Conservation (phyloP, 73 alveolate species). For the Tetrahymena thermophila region DNA sequence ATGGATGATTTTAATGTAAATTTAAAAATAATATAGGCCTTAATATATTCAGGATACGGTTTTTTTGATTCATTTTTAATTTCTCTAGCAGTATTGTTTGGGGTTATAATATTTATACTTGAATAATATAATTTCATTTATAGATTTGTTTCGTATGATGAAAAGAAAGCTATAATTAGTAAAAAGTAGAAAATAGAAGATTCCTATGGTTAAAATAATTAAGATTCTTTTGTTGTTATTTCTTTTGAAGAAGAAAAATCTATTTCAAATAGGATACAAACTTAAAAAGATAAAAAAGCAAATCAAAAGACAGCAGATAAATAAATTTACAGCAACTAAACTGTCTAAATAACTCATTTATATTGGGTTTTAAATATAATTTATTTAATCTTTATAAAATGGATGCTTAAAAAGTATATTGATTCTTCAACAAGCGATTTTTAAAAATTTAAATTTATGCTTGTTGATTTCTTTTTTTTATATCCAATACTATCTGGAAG, state of each 20-base stretch:
- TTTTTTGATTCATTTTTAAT: background rate
- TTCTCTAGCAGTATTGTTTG: background rate
- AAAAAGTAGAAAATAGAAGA: background rate
- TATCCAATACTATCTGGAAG: background rate
- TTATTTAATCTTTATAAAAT: background rate
- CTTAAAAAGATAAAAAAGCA: background rate
- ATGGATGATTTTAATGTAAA: background rate
- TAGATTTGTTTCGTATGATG: background rate
- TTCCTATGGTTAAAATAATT: background rate
- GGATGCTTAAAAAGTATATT: background rate
- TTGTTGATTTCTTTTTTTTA: background rate
- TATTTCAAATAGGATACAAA: background rate
- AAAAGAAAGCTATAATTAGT: background rate
- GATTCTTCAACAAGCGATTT: background rate
- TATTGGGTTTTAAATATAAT: background rate
- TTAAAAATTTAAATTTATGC: background rate
- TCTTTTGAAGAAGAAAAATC: background rate
- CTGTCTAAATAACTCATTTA: background rate
- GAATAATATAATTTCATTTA: background rate
- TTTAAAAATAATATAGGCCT: background rate
- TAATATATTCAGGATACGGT: background rate
- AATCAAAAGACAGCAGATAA: no score
- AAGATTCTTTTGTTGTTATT: background rate
- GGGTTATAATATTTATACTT: background rate
- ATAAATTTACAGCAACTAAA: no score